phyloP scores from a whole-genome alignment of 768 basidiomycete genomes.

The Suillus variegatus region DNA sequence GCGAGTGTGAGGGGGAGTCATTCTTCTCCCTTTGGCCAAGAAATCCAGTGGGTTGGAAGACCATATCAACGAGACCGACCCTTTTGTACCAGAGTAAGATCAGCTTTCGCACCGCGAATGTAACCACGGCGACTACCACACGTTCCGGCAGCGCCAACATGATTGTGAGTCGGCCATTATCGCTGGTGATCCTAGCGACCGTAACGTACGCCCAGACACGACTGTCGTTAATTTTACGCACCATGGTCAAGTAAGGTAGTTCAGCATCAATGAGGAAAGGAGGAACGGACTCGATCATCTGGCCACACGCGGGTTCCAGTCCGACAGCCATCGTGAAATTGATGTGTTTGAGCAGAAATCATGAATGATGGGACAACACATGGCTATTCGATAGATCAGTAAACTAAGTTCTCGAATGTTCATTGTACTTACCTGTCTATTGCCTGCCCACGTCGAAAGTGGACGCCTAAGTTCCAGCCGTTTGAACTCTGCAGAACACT shows the following conservation, averaged over 20 bases:
- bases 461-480: background rate
- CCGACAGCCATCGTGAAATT: background rate
- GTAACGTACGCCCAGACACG: background rate
- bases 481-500: background rate
- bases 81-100: background rate
- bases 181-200: background rate
- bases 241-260: background rate
- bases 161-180: background rate
- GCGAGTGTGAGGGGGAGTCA: slow-evolving; percentile 1
- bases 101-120: background rate
- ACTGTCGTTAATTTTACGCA: background rate
- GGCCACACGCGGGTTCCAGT: background rate
- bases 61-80: background rate
- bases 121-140: background rate
- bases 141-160: background rate
- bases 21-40: background rate
- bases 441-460: background rate
- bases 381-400: background rate
- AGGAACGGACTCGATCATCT: background rate
- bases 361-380: background rate
- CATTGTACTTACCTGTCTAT: background rate
- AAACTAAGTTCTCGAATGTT: background rate
- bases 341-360: background rate
- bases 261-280: background rate
- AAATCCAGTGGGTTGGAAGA: background rate